A percentile compares a stretch with the other conserved stretches of the same genome.
Evolutionary conservation across 2,329 filamentous ascomycete species (phyloP).

Genomic region (Cercospora citrullina): DNA sequence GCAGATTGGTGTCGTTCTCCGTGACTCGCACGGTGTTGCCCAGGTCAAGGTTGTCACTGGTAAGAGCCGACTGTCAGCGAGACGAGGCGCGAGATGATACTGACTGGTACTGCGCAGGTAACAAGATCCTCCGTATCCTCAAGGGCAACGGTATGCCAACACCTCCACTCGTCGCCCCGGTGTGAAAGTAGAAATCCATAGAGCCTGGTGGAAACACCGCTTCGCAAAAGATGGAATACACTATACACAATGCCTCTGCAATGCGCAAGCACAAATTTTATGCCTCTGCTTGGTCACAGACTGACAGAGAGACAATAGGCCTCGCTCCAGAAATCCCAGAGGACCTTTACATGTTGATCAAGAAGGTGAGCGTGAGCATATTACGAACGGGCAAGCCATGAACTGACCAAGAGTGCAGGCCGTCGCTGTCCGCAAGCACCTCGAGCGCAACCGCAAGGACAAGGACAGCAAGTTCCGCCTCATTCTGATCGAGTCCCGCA

Average conservation of each 20-base stretch:
- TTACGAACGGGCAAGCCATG: not conserved
- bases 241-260: constrained; percentile 17
- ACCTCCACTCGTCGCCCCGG: constrained; percentile 42
- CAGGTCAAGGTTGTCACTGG: constrained; percentile 97
- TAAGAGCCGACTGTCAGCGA: constrained; percentile 52
- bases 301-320: constrained; percentile 65
- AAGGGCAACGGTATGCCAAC: constrained; percentile 84
- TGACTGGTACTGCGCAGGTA: constrained; percentile 60
- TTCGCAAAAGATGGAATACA: constrained; percentile 33
- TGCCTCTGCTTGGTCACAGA: constrained; percentile 47
- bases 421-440: constrained; percentile 98
- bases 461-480: constrained; percentile 99
- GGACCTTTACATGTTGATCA: constrained; percentile 99
- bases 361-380: constrained; percentile 69
- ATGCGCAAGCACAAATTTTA: constrained; percentile 34
- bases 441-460: constrained; percentile 99
- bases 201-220: constrained; percentile 17
- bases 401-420: constrained; percentile 57
- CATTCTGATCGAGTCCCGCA: constrained; percentile 99
- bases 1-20: constrained; percentile 97
- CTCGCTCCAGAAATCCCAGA: constrained; percentile 98
- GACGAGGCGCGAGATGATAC: constrained; percentile 6
- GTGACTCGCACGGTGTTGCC: constrained; percentile 96
- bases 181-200: constrained; percentile 40
- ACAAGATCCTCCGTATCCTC: constrained; percentile 99